Conservation (phyloP, 116 monocot genomes). For the Iris pallida region DNA sequence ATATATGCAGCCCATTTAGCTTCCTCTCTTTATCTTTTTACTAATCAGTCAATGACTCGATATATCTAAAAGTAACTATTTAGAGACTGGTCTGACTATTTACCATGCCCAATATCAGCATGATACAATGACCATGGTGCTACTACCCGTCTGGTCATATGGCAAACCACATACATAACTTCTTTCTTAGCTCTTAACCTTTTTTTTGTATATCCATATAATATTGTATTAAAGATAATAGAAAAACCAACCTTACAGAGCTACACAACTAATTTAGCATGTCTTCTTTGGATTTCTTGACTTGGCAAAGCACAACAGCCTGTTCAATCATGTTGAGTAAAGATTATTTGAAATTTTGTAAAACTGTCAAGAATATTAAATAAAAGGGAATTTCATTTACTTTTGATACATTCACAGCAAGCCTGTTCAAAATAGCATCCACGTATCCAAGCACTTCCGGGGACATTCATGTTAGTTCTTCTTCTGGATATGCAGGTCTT, state of each 20-base stretch:
- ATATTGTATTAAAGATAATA: not conserved
- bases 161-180: too few relatives aligned
- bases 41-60: too few relatives aligned
- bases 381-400: conserved; percentile 18
- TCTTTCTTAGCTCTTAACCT: too few relatives aligned
- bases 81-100: too few relatives aligned
- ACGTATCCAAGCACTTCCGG: conserved; percentile 99
- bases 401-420: conserved; percentile 96
- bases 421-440: conserved; percentile 95
- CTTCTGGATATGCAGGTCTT: conserved; percentile 96
- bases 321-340: too few relatives aligned
- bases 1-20: too few relatives aligned
- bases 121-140: too few relatives aligned
- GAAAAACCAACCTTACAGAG: conserved; percentile 58
- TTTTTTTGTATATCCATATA: too few relatives aligned
- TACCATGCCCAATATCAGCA: too few relatives aligned
- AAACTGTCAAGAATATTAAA: not conserved
- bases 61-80: too few relatives aligned
- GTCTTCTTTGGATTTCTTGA: conserved; percentile 97
- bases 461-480: conserved; percentile 99
- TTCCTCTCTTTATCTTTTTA: too few relatives aligned
- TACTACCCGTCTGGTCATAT: too few relatives aligned
- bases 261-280: conserved; percentile 95
- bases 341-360: not conserved
- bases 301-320: conserved; percentile 96